Evolutionary conservation across 768 basidiomycete species (phyloP).

Genomic region (Trametes villosa): DNA sequence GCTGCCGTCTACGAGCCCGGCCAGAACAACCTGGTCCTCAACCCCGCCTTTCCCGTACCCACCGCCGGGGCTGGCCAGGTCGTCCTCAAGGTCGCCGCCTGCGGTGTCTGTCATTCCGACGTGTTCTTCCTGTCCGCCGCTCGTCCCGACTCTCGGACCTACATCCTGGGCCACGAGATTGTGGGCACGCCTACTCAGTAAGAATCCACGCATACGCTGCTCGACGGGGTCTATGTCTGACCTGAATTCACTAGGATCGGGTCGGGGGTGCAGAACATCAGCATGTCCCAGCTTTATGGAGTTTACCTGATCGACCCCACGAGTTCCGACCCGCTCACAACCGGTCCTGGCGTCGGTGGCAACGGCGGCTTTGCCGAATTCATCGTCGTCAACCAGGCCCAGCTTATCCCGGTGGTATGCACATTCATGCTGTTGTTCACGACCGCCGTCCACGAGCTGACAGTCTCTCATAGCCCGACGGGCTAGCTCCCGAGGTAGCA

Average conservation of each 20-base stretch:
- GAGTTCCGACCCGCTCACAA: neutral
- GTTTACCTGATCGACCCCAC: constrained; percentile 1
- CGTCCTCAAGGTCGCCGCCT: constrained; percentile 19
- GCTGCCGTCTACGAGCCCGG: constrained; percentile 34
- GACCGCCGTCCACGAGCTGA: neutral
- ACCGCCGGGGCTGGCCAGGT: constrained; percentile 9
- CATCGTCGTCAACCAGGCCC: neutral
- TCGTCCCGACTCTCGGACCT: constrained; percentile 9
- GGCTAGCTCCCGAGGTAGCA: constrained; percentile 18
- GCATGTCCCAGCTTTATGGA: constrained; percentile 1
- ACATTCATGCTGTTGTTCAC: too few relatives aligned
- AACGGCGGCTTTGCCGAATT: constrained; percentile 20
- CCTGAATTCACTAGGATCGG: neutral
- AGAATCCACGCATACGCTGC: neutral
- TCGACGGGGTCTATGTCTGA: neutral
- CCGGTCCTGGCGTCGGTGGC: constrained; percentile 1
- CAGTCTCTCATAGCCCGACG: neutral
- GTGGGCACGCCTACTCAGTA: constrained; percentile 11
- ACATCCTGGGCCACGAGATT: constrained; percentile 17
- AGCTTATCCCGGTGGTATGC: constrained; percentile 20
- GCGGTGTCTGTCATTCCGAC: constrained; percentile 21
- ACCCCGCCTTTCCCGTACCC: constrained; percentile 8
- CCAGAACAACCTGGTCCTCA: constrained; percentile 37
- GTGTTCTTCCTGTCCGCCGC: constrained; percentile 8
- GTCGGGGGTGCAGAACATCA: neutral